These are phyloP conservation scores for Conticribra guillardii DNA, from an alignment of 108 stramenopile species.

Conservation along the genomic window DNA sequence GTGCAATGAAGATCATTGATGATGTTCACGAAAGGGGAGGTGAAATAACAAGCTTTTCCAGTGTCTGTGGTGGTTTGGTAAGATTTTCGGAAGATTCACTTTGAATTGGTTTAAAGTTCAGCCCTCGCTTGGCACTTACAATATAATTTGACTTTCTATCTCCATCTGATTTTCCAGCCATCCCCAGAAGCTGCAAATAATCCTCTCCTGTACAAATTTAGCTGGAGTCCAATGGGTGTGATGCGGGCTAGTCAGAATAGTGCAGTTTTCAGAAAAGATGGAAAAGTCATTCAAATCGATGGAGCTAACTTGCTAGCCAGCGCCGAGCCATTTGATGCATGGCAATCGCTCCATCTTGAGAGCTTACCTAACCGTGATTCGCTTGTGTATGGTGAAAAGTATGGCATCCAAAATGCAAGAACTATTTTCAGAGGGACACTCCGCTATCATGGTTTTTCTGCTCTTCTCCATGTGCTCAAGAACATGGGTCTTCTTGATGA, in stretches of 20 bases:
- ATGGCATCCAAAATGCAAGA: slow-evolving; percentile 68
- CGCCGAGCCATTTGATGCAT: slow-evolving; percentile 62
- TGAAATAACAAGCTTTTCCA: slow-evolving; percentile 62
- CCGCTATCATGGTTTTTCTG: slow-evolving; percentile 19
- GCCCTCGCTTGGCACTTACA: too few species aligned
- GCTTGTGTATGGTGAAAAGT: slow-evolving; percentile 65
- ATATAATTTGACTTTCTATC: too few species aligned
- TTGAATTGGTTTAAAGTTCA: slow-evolving; percentile 23
- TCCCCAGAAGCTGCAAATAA: slow-evolving; percentile 84
- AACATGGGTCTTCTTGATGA: slow-evolving; percentile 64
- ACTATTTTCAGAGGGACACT: slow-evolving; percentile 88
- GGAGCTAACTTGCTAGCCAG: slow-evolving; percentile 57
- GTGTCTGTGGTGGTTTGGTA: slow-evolving; percentile 85
- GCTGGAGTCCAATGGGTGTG: slow-evolving; percentile 90
- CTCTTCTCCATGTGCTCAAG: slow-evolving; percentile 53
- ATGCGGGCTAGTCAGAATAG: slow-evolving; percentile 72
- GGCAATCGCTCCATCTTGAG: slow-evolving; percentile 71
- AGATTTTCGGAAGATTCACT: neutral
- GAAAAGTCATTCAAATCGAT: slow-evolving; percentile 37
- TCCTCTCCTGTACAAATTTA: slow-evolving; percentile 88
- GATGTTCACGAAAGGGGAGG: slow-evolving; percentile 71
- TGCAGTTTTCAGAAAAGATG: slow-evolving; percentile 61
- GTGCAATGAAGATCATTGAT: slow-evolving; percentile 83
- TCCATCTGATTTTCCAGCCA: too few species aligned
- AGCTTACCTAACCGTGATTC: slow-evolving; percentile 86